phyloP scores from a whole-genome alignment of 305 asterid species.

The Fraxinus sp. region DNA sequence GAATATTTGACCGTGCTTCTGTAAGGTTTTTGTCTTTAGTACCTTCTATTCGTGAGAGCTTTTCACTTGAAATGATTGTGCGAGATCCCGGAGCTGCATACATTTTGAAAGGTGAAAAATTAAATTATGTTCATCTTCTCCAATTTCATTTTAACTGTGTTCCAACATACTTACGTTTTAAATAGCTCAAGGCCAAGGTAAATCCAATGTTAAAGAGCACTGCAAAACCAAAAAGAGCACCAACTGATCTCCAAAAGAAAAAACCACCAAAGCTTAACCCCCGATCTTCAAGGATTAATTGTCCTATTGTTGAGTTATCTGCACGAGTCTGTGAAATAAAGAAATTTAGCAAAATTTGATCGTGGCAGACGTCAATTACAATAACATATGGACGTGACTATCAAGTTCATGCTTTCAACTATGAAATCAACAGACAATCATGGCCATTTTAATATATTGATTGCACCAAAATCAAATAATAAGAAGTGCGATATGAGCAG shows the following conservation, averaged over 20 bases:
- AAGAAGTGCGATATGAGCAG: not conserved
- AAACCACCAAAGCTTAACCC: conserved; percentile 51
- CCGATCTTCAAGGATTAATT: conserved; percentile 49
- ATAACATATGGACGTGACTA: not conserved
- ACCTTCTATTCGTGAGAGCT: conserved; percentile 26
- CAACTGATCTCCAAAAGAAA: conserved; percentile 56
- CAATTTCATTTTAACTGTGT: not conserved
- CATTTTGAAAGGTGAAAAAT: not conserved
- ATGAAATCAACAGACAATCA: not conserved
- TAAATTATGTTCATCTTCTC: not conserved
- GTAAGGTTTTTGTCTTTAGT: not conserved
- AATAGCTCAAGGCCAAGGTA: conserved; percentile 52
- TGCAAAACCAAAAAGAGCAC: conserved; percentile 53
- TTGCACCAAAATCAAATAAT: not conserved
- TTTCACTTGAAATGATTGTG: conserved; percentile 44
- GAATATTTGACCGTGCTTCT: conserved; percentile 16
- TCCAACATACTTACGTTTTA: conserved; percentile 42
- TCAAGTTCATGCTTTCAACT: not conserved
- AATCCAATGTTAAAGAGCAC: conserved; percentile 56
- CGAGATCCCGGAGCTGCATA: conserved; percentile 46
- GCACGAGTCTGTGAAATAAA: not conserved
- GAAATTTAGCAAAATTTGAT: not conserved
- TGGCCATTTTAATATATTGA: not conserved
- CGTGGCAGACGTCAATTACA: not conserved
- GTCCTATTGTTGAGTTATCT: conserved; percentile 52